These are phyloP conservation scores for Aspergillus calidoustus DNA, from an alignment of 2,329 filamentous ascomycete genomes.

Conservation along the genomic window DNA sequence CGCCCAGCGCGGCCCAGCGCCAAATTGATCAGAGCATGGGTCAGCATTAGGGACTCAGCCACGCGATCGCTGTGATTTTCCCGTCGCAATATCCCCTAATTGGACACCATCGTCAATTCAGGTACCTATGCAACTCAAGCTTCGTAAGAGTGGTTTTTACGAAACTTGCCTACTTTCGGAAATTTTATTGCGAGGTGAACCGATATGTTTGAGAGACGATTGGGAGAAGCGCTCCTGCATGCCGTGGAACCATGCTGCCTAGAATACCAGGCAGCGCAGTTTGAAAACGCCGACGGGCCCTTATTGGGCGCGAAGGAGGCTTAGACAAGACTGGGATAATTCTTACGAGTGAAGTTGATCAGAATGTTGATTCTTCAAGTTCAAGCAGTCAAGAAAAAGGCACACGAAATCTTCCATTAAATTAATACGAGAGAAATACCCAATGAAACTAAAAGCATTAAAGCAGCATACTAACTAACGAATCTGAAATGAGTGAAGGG, in stretches of 20 bases:
- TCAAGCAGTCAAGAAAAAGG: neutral
- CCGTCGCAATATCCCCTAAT: neutral
- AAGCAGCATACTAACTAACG: constrained; percentile 2
- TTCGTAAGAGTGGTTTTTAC: neutral
- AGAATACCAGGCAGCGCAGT: constrained; percentile 2
- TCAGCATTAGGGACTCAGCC: neutral
- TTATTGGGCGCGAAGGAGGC: neutral
- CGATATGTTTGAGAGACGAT: too few relatives aligned
- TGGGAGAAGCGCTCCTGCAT: neutral
- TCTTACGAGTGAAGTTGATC: too few relatives aligned
- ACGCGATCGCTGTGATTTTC: neutral
- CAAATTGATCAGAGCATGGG: neutral
- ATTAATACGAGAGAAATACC: neutral
- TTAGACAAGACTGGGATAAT: neutral
- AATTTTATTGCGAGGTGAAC: neutral
- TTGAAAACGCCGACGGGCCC: neutral
- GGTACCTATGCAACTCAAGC: neutral
- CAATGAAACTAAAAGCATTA: neutral
- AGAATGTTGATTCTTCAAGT: neutral
- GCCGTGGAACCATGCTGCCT: constrained; percentile 4
- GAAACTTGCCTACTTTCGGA: neutral
- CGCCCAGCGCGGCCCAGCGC: neutral
- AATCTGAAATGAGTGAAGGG: neutral
- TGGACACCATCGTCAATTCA: neutral
- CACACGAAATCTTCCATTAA: neutral